Conservation (phyloP, 2,329 filamentous ascomycete genomes). For the Botrytis pseudocinerea region DNA sequence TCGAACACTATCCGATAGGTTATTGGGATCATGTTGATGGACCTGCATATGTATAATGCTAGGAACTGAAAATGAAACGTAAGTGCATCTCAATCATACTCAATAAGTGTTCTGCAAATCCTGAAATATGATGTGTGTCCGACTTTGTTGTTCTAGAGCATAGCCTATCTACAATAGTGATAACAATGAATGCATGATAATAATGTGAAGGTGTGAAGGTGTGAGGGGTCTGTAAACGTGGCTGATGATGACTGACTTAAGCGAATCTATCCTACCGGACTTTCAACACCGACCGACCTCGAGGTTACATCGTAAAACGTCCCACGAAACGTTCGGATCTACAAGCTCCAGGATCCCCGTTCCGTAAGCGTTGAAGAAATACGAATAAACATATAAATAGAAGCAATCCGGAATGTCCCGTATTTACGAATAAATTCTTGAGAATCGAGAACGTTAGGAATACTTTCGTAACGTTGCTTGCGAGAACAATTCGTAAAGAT, state of each 20-base stretch:
- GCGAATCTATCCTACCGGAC: conserved; percentile 12
- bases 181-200: not conserved
- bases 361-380: conserved; percentile 10
- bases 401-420: not conserved
- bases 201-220: not conserved
- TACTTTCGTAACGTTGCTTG: conserved; percentile 14
- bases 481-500: not conserved
- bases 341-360: not conserved
- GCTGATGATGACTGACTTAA: conserved; percentile 11
- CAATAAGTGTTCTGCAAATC: conserved; percentile 3
- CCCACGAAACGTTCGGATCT: not conserved
- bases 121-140: not conserved
- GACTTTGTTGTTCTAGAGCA: not conserved
- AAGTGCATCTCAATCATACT: conserved; percentile 12
- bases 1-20: conserved; percentile 7
- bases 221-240: not conserved
- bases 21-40: conserved; percentile 8
- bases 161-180: conserved; percentile 6
- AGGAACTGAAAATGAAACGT: conserved; percentile 13
- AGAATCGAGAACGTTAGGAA: not conserved
- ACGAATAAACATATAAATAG: not conserved
- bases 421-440: not conserved
- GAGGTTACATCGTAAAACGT: conserved; percentile 5
- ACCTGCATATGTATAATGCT: conserved; percentile 13
- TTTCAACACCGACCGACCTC: conserved; percentile 1